These are phyloP conservation scores for Clonostachys rhizophaga DNA, from an alignment of 2,329 filamentous ascomycete species.

Conservation along the genomic window DNA sequence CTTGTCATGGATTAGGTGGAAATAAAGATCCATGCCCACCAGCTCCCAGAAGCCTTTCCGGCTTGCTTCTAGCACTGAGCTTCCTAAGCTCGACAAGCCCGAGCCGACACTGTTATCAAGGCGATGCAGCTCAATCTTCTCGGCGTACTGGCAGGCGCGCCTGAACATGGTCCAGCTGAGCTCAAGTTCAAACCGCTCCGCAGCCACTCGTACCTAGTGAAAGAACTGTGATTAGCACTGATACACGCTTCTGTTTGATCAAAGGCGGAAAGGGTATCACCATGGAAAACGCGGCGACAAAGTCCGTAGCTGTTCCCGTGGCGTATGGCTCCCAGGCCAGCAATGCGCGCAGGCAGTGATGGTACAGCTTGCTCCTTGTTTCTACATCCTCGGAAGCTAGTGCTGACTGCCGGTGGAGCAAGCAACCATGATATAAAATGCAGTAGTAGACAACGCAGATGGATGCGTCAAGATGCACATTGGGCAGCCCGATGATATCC, in stretches of 20 bases:
- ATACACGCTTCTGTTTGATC: fast-evolving
- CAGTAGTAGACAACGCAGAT: slow-evolving; percentile 20
- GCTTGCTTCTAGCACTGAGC: slow-evolving; percentile 10
- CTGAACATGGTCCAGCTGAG: slow-evolving; percentile 22
- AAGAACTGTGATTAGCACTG: background rate
- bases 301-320: slow-evolving; percentile 18
- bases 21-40: slow-evolving; percentile 22
- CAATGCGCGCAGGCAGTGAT: slow-evolving; percentile 18
- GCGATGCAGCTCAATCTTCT: slow-evolving; percentile 19
- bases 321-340: slow-evolving; percentile 20
- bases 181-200: slow-evolving; percentile 22
- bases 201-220: slow-evolving; percentile 12
- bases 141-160: slow-evolving; percentile 18
- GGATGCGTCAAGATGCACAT: slow-evolving; percentile 17
- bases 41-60: slow-evolving; percentile 23
- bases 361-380: slow-evolving; percentile 7
- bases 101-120: slow-evolving; percentile 8
- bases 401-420: background rate
- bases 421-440: slow-evolving; percentile 18
- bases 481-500: slow-evolving; percentile 15
- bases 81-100: background rate
- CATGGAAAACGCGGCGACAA: slow-evolving; percentile 19
- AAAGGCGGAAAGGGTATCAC: slow-evolving; percentile 8
- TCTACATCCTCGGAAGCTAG: background rate
- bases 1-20: slow-evolving; percentile 19